Evolutionary conservation across 768 basidiomycete genomes (phyloP).

Genomic region (Agrocybe chaxingu): DNA sequence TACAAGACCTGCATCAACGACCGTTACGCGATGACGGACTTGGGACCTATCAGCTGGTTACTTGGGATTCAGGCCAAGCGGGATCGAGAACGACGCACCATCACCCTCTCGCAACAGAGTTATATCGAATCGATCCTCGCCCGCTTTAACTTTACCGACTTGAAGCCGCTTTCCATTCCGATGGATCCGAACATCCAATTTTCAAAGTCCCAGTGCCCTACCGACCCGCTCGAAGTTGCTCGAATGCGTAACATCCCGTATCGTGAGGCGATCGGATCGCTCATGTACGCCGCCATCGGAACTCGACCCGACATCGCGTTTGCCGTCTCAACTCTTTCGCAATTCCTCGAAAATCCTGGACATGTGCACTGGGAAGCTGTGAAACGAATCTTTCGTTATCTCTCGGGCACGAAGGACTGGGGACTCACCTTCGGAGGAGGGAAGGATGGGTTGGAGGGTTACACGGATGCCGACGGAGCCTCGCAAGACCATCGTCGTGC

Average conservation of each 20-base stretch:
- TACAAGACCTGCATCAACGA: conserved; percentile 13
- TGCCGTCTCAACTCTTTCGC: background rate
- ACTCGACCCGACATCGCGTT: conserved; percentile 8
- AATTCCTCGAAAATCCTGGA: conserved; percentile 1
- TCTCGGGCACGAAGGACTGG: conserved; percentile 4
- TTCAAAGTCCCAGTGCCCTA: conserved; percentile 11
- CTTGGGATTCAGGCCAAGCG: background rate
- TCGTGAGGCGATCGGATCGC: conserved; percentile 21
- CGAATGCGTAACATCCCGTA: conserved; percentile 22
- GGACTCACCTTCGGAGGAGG: conserved; percentile 9
- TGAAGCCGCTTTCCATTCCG: background rate
- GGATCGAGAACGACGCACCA: background rate
- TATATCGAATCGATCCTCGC: background rate
- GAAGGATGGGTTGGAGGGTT: background rate
- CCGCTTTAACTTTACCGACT: background rate
- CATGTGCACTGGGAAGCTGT: conserved; percentile 6
- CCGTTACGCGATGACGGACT: background rate
- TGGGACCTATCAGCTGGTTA: background rate
- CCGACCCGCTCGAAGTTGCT: conserved; percentile 7
- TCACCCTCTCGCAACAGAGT: background rate
- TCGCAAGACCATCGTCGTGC: conserved; percentile 6
- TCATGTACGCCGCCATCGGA: conserved; percentile 11
- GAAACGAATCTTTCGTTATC: conserved; percentile 6
- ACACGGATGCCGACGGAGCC: conserved; percentile 6
- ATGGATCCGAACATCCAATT: background rate